Base-by-base conservation (phyloP, 108 stramenopile genomes). In the Nitzschia sp. region DNA sequence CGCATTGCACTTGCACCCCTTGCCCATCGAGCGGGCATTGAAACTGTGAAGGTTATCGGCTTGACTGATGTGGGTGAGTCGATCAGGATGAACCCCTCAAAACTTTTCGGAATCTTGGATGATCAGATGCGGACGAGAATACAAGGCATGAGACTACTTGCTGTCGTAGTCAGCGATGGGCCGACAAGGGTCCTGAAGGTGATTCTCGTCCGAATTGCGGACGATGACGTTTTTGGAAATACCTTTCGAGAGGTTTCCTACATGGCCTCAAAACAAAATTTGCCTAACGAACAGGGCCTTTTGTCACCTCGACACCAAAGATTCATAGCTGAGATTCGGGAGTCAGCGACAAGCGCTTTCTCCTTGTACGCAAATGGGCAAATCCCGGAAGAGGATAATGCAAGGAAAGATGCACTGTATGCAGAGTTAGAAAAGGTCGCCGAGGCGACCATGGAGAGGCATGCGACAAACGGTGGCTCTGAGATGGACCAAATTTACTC, bases 1-100 rank as follows among this genome's bases (percentile, higher is more conserved):
- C 78, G 87, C 46, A 61, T 86, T 31, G 82, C 74, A n/a, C 63
- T 91, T 27, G 85, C 87, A 17, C 90, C 90, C 27, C 79, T 91
- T 11, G 61, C 71, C 19, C 64, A 68, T 17, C 38, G 85, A 34
- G 77, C 72, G 11, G 90, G 87, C 21, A 82, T 88, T 15, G 90
- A 91, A 61, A 74, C 87, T 17, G 83, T 85, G 13, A 91, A 88
- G 54, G 80, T 88, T 2, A 66, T 91, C 15, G 61, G 82, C 46
- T 61, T 91, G 46, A 49, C 78, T 35, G 62, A 27, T 13, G 74
- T 88, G 25, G 85, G 87, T 9, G 74, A 82, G 15, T 42, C 23
- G n/a, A 64, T 86, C 4, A 69, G 87, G 2, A 68, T 91, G 59
- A 84, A 86, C 46, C 87, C 87, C 32, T 76, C 78, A 24, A 87